Percentiles rank a stretch among this genome's conserved stretches.
These are phyloP conservation scores for Fusarium udum DNA, from an alignment of 2,329 filamentous ascomycete species.

Conservation along the genomic window DNA sequence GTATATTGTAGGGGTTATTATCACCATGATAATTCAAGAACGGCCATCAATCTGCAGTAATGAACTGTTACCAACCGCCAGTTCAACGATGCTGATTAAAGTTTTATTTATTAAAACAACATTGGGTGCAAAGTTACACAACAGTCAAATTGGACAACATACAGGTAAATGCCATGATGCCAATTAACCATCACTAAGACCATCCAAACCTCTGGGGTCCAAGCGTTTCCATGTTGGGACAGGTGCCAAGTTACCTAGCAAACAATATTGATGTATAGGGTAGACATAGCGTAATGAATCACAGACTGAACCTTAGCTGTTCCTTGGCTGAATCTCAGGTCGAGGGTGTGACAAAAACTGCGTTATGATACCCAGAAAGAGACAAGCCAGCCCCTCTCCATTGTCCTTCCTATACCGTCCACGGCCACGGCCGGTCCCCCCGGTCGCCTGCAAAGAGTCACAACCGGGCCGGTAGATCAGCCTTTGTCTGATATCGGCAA, in stretches of 20 bases:
- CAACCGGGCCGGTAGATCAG: slow-evolving; percentile 18
- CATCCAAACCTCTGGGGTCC: background rate
- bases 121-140: background rate
- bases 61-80: background rate
- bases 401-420: slow-evolving; percentile 15
- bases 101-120: no score
- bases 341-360: background rate
- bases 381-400: slow-evolving; percentile 1
- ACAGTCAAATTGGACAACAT: background rate
- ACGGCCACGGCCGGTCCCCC: background rate
- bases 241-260: background rate
- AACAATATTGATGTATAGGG: background rate
- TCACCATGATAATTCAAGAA: background rate
- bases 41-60: background rate
- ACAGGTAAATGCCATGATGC: background rate
- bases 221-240: background rate
- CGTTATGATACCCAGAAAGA: background rate
- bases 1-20: background rate
- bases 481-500: background rate
- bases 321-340: background rate
- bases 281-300: background rate
- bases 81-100: no score
- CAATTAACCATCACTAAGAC: background rate
- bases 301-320: background rate
- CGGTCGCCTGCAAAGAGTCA: slow-evolving; percentile 12